phyloP scores from a whole-genome alignment of 805 yeast species.

The Starmera dryadoides region DNA sequence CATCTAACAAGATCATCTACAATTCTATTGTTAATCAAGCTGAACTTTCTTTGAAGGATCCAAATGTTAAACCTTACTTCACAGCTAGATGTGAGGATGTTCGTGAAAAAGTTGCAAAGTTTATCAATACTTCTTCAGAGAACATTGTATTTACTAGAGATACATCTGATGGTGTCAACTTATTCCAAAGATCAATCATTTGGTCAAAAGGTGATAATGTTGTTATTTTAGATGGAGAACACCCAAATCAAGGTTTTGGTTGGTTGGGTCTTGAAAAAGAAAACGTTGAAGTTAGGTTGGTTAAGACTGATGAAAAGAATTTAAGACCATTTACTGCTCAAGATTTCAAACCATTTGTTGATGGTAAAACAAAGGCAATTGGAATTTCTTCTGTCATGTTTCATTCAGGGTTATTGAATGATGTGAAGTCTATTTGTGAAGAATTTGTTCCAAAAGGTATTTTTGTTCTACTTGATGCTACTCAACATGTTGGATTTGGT shows the following conservation, averaged over 20 bases:
- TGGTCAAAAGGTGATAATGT: constrained; percentile 6
- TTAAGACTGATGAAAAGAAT: not conserved
- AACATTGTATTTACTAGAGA: constrained; percentile 6
- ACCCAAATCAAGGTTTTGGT: constrained; percentile 8
- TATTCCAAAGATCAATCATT: constrained; percentile 5
- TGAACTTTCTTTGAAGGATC: not conserved
- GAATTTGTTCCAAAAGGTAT: not conserved
- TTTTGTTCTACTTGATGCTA: not conserved
- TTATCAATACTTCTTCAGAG: not conserved
- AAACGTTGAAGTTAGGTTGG: not conserved
- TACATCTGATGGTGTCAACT: constrained; percentile 7
- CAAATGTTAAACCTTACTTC: not conserved
- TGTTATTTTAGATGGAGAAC: constrained; percentile 8
- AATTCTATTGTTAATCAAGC: not conserved
- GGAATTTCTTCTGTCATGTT: constrained; percentile 2
- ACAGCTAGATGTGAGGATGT: not conserved
- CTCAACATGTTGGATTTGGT: not conserved
- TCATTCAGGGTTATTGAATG: constrained; percentile 1
- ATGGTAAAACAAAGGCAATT: constrained; percentile 1
- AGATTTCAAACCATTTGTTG: not conserved
- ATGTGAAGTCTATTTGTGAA: not conserved
- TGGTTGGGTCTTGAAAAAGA: constrained; percentile 4
- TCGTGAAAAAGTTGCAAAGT: not conserved
- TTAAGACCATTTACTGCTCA: not conserved
- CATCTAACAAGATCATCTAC: not conserved